Evolutionary conservation across 2,329 filamentous ascomycete genomes (phyloP).

Genomic region (Setomelanomma holmii): DNA sequence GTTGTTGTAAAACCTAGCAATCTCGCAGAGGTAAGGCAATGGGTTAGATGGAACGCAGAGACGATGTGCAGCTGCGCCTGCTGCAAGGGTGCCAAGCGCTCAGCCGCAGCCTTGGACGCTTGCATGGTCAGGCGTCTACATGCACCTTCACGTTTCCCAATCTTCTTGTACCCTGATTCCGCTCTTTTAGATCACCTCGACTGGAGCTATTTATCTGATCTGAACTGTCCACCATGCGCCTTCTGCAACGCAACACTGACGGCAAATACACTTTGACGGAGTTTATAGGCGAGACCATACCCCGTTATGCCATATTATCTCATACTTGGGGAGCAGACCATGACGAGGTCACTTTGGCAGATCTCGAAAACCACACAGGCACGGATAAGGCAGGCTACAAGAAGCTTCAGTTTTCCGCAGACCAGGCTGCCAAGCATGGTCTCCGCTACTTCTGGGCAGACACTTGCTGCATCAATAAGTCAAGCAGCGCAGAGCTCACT

Average conservation of each 20-base stretch:
- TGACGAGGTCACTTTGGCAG: slow-evolving; percentile 4
- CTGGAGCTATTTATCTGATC: neutral
- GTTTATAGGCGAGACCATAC: neutral
- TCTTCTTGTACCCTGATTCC: neutral
- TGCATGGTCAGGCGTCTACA: neutral
- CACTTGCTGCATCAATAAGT: neutral
- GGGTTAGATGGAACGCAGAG: neutral
- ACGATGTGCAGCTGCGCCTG: neutral
- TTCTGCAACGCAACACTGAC: neutral
- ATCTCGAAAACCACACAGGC: slow-evolving; percentile 1
- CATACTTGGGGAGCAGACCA: slow-evolving; percentile 3
- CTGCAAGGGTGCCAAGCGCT: neutral
- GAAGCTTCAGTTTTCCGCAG: slow-evolving; percentile 9
- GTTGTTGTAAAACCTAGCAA: neutral
- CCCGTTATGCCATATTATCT: slow-evolving; percentile 5
- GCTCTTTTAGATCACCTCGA: neutral
- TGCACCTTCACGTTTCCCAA: neutral
- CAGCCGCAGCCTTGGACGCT: neutral
- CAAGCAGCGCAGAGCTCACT: neutral
- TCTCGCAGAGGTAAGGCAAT: neutral
- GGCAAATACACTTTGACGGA: neutral
- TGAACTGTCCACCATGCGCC: neutral
- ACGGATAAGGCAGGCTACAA: neutral
- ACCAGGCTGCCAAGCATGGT: slow-evolving; percentile 8
- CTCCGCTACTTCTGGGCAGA: neutral